Evolutionary conservation across 2,329 filamentous ascomycete species (phyloP).

Genomic region (Penicillium hordei): DNA sequence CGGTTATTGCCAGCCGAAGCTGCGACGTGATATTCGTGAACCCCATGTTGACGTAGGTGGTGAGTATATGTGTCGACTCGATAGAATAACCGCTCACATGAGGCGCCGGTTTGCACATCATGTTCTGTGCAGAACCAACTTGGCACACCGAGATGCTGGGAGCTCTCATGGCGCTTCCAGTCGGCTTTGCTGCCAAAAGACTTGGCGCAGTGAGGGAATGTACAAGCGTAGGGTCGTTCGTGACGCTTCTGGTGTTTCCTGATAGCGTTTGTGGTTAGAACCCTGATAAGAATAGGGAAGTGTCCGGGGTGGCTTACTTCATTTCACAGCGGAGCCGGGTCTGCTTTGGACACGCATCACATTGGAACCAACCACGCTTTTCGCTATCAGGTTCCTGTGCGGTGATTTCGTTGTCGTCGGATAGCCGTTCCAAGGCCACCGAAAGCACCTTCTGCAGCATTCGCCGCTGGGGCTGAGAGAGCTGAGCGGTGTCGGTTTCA

Average conservation of each 20-base stretch:
- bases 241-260: slow-evolving; percentile 87
- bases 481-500: slow-evolving; percentile 18
- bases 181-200: slow-evolving; percentile 90
- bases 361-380: slow-evolving; percentile 32
- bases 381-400: slow-evolving; percentile 10
- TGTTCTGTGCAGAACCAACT: slow-evolving; percentile 67
- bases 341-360: slow-evolving; percentile 32
- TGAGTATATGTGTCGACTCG: slow-evolving; percentile 58
- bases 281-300: background rate
- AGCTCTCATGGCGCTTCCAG: slow-evolving; percentile 87
- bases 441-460: slow-evolving; percentile 35
- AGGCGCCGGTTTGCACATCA: slow-evolving; percentile 22
- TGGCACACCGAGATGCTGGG: slow-evolving; percentile 71
- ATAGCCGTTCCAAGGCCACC: slow-evolving; percentile 30
- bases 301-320: slow-evolving; percentile 29
- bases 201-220: slow-evolving; percentile 67
- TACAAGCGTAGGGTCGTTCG: slow-evolving; percentile 78
- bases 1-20: slow-evolving; percentile 52
- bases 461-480: slow-evolving; percentile 33
- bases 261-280: background rate
- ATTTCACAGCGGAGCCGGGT: slow-evolving; percentile 39
- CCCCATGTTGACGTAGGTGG: slow-evolving; percentile 59
- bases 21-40: slow-evolving; percentile 32
- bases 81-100: slow-evolving; percentile 61
- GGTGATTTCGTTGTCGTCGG: slow-evolving; percentile 10